Evolutionary conservation across 345 rosid genomes (phyloP).

Genomic region (Firmiana major): DNA sequence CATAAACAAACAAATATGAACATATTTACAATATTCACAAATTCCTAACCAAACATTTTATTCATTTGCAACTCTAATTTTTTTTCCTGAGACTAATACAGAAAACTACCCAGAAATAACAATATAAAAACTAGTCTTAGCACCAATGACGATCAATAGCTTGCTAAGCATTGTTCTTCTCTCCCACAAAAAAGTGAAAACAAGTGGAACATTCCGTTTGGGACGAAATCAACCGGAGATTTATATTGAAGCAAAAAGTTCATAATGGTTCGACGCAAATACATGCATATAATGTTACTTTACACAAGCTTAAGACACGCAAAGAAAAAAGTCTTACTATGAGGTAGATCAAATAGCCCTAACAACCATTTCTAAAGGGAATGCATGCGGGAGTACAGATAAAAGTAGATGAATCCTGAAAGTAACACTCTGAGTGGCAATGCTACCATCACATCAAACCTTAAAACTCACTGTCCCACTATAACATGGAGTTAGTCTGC

Average conservation of each 20-base stretch:
- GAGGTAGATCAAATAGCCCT: constrained; percentile 7
- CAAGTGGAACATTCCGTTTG: neutral
- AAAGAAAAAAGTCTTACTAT: neutral
- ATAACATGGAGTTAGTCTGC: constrained; percentile 35
- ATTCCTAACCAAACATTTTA: no score
- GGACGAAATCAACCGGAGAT: neutral
- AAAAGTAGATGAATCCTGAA: neutral
- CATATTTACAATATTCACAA: no score
- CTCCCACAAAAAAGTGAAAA: neutral
- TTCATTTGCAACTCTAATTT: no score
- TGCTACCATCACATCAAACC: constrained; percentile 9
- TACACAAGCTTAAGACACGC: constrained; percentile 25
- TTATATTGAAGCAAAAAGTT: neutral
- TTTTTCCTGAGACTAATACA: no score
- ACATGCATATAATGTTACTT: constrained; percentile 11
- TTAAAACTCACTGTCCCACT: neutral
- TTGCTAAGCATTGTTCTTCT: neutral
- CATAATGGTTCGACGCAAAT: neutral
- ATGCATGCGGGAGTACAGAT: neutral
- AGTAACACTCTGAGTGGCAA: constrained; percentile 1
- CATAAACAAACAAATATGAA: no score
- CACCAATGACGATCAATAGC: neutral
- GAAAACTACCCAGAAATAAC: neutral
- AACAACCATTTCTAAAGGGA: constrained; percentile 7
- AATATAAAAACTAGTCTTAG: no score